Conservation (phyloP, 2,329 filamentous ascomycete species). For the Lithohypha guttulata region DNA sequence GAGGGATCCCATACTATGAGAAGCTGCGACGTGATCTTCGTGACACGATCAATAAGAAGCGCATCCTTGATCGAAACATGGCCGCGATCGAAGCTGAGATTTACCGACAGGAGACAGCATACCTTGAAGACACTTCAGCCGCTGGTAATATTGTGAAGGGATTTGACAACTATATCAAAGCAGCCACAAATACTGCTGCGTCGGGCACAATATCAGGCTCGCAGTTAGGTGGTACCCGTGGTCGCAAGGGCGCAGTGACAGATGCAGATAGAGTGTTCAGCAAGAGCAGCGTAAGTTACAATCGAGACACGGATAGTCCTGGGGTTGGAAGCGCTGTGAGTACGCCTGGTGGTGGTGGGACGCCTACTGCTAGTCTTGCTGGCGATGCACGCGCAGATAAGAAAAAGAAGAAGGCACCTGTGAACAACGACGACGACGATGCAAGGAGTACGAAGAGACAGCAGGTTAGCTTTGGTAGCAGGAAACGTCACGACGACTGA, state of each 20-base stretch:
- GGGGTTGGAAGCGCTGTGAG: conserved; percentile 30
- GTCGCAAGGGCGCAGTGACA: conserved; percentile 35
- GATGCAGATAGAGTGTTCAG: conserved; percentile 40
- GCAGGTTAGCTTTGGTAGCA: conserved; percentile 18
- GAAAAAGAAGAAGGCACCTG: conserved; percentile 29
- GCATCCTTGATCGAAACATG: conserved; percentile 50
- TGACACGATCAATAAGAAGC: conserved; percentile 56
- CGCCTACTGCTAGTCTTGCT: conserved; percentile 32
- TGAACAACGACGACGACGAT: conserved; percentile 29
- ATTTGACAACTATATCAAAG: conserved; percentile 98
- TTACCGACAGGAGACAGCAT: conserved; percentile 68
- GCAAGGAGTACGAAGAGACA: conserved; percentile 20
- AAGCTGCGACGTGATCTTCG: conserved; percentile 57
- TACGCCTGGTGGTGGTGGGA: conserved; percentile 37
- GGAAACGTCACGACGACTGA: conserved; percentile 21
- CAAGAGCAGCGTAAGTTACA: conserved; percentile 38
- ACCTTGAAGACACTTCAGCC: conserved; percentile 77
- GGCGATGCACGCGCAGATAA: conserved; percentile 33
- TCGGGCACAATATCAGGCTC: conserved; percentile 36
- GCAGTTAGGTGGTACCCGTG: conserved; percentile 23
- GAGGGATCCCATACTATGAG: conserved; percentile 58
- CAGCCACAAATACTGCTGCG: conserved; percentile 40
- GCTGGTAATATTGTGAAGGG: conserved; percentile 93
- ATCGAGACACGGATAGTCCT: conserved; percentile 21
- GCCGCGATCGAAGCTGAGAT: conserved; percentile 67